These are phyloP conservation scores for Wickerhamiella sorbophila DNA, from an alignment of 805 yeast species.

Conservation along the genomic window DNA sequence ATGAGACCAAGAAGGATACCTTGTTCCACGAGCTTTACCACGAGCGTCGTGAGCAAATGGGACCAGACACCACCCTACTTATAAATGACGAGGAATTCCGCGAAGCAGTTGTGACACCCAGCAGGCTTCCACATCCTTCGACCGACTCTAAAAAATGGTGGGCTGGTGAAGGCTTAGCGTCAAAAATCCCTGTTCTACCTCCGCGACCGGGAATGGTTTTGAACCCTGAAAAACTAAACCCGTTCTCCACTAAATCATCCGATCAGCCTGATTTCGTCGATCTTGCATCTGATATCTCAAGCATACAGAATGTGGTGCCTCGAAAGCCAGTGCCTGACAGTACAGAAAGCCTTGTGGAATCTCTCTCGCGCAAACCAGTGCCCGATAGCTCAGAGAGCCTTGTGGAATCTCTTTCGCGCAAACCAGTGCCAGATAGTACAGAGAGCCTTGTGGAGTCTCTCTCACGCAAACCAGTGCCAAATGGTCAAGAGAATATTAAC, in stretches of 20 bases:
- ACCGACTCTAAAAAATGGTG: conserved; percentile 81
- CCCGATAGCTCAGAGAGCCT: background rate
- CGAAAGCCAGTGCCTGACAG: background rate
- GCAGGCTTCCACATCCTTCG: conserved; percentile 74
- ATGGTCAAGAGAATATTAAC: background rate
- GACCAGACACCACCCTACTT: conserved; percentile 21
- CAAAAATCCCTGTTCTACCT: conserved; percentile 44
- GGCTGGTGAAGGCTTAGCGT: conserved; percentile 64
- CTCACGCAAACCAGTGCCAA: background rate
- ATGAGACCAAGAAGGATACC: conserved; percentile 43
- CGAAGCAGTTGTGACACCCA: conserved; percentile 17
- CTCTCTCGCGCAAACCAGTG: background rate
- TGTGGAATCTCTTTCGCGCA: background rate
- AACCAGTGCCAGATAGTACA: background rate
- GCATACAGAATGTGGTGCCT: background rate
- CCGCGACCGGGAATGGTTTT: conserved; percentile 34
- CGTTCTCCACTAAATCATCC: conserved; percentile 46
- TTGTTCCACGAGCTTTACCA: conserved; percentile 47
- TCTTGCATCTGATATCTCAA: background rate
- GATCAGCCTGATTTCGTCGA: conserved; percentile 41
- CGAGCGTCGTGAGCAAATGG: conserved; percentile 32
- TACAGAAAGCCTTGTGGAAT: background rate
- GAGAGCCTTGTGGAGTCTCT: background rate
- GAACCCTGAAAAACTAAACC: conserved; percentile 54
- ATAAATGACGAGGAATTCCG: conserved; percentile 18